phyloP scores from a whole-genome alignment of 208 protist species.

The Trypanosoma theileri region DNA sequence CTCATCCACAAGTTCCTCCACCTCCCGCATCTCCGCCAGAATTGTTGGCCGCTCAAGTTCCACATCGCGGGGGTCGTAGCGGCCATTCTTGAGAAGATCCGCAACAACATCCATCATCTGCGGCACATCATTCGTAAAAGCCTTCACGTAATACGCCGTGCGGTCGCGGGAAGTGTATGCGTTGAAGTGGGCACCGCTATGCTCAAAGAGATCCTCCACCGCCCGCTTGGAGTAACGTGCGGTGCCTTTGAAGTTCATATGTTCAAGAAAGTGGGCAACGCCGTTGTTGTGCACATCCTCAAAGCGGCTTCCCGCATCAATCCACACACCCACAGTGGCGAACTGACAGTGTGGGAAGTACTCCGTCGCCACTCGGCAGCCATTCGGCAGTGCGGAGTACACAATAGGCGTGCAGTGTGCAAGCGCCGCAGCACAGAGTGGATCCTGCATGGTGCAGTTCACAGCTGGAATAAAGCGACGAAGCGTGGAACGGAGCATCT shows the following conservation, averaged over 20 bases:
- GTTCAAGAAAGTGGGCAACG: slow-evolving; percentile 98
- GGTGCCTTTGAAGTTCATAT: slow-evolving; percentile 99
- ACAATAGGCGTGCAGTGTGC: slow-evolving; percentile 76
- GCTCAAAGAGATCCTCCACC: slow-evolving; percentile 96
- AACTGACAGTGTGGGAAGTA: slow-evolving; percentile 88
- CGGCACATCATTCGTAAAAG: slow-evolving; percentile 93
- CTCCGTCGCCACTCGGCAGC: slow-evolving; percentile 97
- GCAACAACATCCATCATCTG: slow-evolving; percentile 95
- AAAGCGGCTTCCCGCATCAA: slow-evolving; percentile 96
- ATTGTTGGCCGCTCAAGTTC: slow-evolving; percentile 96
- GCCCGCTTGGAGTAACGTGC: slow-evolving; percentile 83
- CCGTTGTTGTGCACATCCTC: slow-evolving; percentile 97
- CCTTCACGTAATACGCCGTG: slow-evolving; percentile 96
- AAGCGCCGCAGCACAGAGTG: slow-evolving; percentile 47
- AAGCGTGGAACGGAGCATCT: slow-evolving; percentile 37
- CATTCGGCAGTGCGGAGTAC: slow-evolving; percentile 94
- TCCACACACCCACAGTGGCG: slow-evolving; percentile 96
- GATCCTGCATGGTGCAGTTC: slow-evolving; percentile 59
- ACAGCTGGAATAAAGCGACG: slow-evolving; percentile 9
- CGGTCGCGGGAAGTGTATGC: slow-evolving; percentile 99
- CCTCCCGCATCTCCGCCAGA: slow-evolving; percentile 95
- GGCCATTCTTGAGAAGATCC: slow-evolving; percentile 96
- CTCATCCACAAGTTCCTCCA: slow-evolving; percentile 94
- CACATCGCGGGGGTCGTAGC: slow-evolving; percentile 78
- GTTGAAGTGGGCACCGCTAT: slow-evolving; percentile 97